Percentiles rank a stretch among this genome's conserved stretches.
These are phyloP conservation scores for Hygrophorus pudorinus DNA, from an alignment of 768 basidiomycete genomes.

Conservation along the genomic window DNA sequence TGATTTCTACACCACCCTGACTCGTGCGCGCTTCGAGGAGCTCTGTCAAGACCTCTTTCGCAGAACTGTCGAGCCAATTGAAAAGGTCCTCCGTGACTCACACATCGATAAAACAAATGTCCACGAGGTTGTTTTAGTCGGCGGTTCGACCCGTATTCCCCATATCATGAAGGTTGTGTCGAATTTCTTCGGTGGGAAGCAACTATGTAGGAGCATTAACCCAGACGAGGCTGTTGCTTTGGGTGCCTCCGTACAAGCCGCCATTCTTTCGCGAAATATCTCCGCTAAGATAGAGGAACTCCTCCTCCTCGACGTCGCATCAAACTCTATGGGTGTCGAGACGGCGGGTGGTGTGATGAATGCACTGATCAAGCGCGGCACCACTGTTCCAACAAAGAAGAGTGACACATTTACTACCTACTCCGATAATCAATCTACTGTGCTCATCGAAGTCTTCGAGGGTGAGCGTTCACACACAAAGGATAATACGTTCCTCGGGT, in stretches of 20 bases:
- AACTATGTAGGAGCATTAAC: constrained; percentile 99
- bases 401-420: constrained; percentile 98
- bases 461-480: constrained; percentile 97
- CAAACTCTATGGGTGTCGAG: constrained; percentile 93
- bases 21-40: constrained; percentile 96
- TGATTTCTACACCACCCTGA: constrained; percentile 97
- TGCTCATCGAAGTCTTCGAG: constrained; percentile 96
- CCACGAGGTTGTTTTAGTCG: constrained; percentile 95
- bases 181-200: constrained; percentile 96
- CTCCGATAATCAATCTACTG: constrained; percentile 97
- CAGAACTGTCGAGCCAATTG: constrained; percentile 87
- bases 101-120: constrained; percentile 96
- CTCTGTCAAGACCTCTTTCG: constrained; percentile 94
- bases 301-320: constrained; percentile 96
- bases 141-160: constrained; percentile 99
- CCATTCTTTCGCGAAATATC: constrained; percentile 95
- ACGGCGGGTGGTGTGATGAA: constrained; percentile 99
- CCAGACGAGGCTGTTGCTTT: constrained; percentile 99
- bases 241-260: constrained; percentile 99
- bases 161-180: constrained; percentile 98
- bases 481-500: constrained; percentile 97
- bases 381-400: constrained; percentile 97
- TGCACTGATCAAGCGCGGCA: constrained; percentile 96
- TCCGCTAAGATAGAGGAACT: constrained; percentile 99
- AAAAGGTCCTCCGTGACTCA: constrained; percentile 95